A percentile compares a stretch with the other conserved stretches of the same genome.
Conservation (phyloP, 139 green algal species). For the Ettlia oleoabundans region DNA sequence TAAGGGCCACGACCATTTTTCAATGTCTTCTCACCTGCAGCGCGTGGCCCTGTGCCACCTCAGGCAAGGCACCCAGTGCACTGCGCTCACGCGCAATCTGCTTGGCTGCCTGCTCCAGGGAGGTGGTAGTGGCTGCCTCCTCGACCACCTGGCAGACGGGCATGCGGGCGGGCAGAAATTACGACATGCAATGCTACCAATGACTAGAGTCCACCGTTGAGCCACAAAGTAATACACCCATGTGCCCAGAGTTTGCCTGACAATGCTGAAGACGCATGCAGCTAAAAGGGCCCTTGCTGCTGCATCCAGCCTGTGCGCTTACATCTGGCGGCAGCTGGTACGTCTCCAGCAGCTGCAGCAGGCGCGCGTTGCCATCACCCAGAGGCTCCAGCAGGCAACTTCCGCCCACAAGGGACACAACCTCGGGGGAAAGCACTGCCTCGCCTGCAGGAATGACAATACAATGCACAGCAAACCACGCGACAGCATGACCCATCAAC, state of each 20-base stretch:
- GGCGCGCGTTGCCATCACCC: neutral
- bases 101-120: neutral
- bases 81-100: slow-evolving; percentile 3
- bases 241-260: too few species aligned
- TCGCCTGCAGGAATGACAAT: slow-evolving; percentile 32
- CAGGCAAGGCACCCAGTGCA: slow-evolving; percentile 12
- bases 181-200: too few species aligned
- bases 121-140: neutral
- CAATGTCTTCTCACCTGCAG: slow-evolving; percentile 26
- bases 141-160: neutral
- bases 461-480: neutral
- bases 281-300: too few species aligned
- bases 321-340: slow-evolving; percentile 18
- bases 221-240: too few species aligned
- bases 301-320: too few species aligned
- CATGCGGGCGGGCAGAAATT: neutral
- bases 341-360: slow-evolving; percentile 14
- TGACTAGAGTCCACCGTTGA: too few species aligned
- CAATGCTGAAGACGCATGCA: too few species aligned
- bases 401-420: slow-evolving; percentile 9
- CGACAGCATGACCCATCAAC: too few species aligned
- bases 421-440: slow-evolving; percentile 63
- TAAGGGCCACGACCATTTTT: neutral
- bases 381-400: slow-evolving; percentile 24
- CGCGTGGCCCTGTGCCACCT: slow-evolving; percentile 16